Conservation (phyloP, 106 monocot species). For the Dendrobium officinale region DNA sequence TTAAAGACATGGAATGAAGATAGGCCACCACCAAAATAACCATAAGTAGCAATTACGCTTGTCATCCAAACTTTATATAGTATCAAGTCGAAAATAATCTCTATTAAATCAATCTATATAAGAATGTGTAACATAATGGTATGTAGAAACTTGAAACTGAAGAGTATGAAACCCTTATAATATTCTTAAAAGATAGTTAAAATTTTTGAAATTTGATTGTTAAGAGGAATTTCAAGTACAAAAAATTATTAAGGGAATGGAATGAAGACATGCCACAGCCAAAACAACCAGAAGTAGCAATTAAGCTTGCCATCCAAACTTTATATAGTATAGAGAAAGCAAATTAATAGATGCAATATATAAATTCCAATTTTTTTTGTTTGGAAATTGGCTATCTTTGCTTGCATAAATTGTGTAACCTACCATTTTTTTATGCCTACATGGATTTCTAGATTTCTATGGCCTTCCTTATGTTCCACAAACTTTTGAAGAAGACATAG, state of each 20-base stretch:
- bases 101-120: too few relatives aligned
- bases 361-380: background rate
- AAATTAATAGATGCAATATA: background rate
- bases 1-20: background rate
- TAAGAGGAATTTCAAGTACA: background rate
- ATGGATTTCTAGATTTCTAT: too few relatives aligned
- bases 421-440: too few relatives aligned
- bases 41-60: background rate
- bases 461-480: too few relatives aligned
- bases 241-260: background rate
- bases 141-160: too few relatives aligned
- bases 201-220: too few relatives aligned
- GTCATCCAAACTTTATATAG: background rate
- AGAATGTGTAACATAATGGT: too few relatives aligned
- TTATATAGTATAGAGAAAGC: background rate
- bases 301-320: background rate
- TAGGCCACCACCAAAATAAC: background rate
- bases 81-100: background rate
- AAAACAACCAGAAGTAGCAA: background rate
- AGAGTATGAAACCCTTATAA: too few relatives aligned
- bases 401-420: background rate
- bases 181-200: too few relatives aligned
- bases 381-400: background rate
- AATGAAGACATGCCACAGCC: background rate
- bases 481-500: too few relatives aligned